Evolutionary conservation across 345 rosid species (phyloP).

Genomic region (Boechera retrofracta): DNA sequence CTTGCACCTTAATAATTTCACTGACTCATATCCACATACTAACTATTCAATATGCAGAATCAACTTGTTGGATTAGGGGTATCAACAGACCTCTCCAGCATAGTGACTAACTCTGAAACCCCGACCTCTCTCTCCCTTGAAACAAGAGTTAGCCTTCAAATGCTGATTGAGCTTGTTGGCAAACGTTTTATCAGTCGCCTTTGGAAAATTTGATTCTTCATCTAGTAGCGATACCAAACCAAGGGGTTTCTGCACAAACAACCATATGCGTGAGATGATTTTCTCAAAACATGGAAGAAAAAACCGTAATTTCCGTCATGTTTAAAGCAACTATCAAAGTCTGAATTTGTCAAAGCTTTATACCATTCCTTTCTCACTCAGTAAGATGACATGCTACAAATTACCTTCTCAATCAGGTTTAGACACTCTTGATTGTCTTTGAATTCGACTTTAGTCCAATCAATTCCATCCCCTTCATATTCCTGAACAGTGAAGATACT

Average conservation of each 20-base stretch:
- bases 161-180: conserved; percentile 87
- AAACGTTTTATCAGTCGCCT: conserved; percentile 80
- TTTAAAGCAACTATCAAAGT: background rate
- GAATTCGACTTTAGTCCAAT: conserved; percentile 87
- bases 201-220: conserved; percentile 86
- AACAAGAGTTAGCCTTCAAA: conserved; percentile 64
- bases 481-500: conserved; percentile 54
- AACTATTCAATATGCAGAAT: conserved; percentile 14
- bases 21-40: conserved; percentile 1
- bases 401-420: conserved; percentile 88
- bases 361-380: background rate
- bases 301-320: background rate
- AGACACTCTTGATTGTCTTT: conserved; percentile 89
- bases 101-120: conserved; percentile 75
- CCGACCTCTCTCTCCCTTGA: conserved; percentile 76
- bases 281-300: background rate
- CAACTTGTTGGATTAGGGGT: background rate
- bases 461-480: conserved; percentile 82
- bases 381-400: background rate
- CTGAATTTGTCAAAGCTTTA: background rate
- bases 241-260: conserved; percentile 71
- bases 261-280: conserved; percentile 15
- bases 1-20: background rate
- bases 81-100: conserved; percentile 86
- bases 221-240: conserved; percentile 85